Evolutionary conservation across 2,329 filamentous ascomycete genomes (phyloP), one percentile per base, ranked within the genome.

Genomic region (Penicillium sp.): DNA sequence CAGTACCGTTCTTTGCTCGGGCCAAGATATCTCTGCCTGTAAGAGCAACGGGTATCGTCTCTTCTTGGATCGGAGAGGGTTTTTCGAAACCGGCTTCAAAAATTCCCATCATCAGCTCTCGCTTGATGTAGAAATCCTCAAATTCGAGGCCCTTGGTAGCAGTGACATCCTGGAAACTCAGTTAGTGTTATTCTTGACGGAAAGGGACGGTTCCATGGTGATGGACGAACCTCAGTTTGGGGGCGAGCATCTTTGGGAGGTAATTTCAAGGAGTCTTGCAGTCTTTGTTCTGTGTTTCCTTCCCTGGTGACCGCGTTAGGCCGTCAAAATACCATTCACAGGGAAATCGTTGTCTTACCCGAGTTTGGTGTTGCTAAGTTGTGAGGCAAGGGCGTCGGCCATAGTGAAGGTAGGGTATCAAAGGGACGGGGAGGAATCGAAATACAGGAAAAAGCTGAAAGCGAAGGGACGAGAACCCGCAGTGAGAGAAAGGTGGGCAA

Each of bases 41-140:
- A 51, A 99, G 83, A 44, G 94, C 94, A 61, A 99, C 93, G 41
- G 94, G 94, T 68, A 99, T 97, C 49, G 94, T 91, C 78, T 97
- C 94, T 86, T 99, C 94, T 84, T 99, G 94, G 66, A 99, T 99
- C 9, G 94, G 94, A 51, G 94, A 99, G 13, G 94, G 94, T 78
- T 96, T 97, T 74, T 99, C 94, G 74, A 97, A 99, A 58, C 94
- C 94, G 63, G 94, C 94, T 79, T 99, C 94, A 74, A 97, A 99
- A 62, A 99, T 97, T 57, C 94, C 94, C 93, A 97, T 99, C 78
- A 99, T 85, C 55, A 99, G 80, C 71, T 96, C 90, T 70, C 94
- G 84, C 80, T 96, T 96, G 65, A 99, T 87, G 61, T 89, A 89
- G 72, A 99, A 97, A 63, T 97, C 90, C 75, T 99, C 95, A 69